Conservation (phyloP, 202 grass and related monocot species). For the Musa balbisiana region DNA sequence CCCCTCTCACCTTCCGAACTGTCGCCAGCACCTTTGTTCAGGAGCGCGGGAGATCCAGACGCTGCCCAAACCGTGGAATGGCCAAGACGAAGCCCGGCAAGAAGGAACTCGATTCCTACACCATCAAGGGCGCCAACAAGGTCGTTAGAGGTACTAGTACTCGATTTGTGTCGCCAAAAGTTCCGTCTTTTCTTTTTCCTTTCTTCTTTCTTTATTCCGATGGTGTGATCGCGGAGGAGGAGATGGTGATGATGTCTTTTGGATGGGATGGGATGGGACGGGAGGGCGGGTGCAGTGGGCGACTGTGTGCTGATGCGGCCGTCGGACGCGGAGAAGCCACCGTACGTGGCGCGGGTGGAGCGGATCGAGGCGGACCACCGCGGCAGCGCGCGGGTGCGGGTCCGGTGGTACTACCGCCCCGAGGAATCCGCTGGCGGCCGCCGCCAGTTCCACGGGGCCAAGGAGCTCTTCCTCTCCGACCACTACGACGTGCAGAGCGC, state of each 20-base stretch:
- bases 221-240: too few relatives aligned
- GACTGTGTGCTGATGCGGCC: background rate
- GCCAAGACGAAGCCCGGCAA: background rate
- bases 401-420: background rate
- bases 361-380: background rate
- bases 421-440: background rate
- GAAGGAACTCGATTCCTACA: slow-evolving; percentile 1
- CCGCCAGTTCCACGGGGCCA: background rate
- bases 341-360: background rate
- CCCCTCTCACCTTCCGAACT: too few relatives aligned
- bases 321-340: background rate
- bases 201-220: too few relatives aligned
- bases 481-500: background rate
- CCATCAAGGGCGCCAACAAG: slow-evolving; percentile 1
- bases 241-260: too few relatives aligned
- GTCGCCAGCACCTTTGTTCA: background rate
- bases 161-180: background rate
- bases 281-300: background rate
- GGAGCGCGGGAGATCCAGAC: background rate
- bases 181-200: too few relatives aligned
- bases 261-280: background rate
- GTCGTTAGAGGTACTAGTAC: background rate
- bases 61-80: background rate
- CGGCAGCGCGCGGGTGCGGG: background rate
- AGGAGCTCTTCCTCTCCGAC: background rate